phyloP scores from a whole-genome alignment of 306 rosid species.

The Quillaja saponaria region DNA sequence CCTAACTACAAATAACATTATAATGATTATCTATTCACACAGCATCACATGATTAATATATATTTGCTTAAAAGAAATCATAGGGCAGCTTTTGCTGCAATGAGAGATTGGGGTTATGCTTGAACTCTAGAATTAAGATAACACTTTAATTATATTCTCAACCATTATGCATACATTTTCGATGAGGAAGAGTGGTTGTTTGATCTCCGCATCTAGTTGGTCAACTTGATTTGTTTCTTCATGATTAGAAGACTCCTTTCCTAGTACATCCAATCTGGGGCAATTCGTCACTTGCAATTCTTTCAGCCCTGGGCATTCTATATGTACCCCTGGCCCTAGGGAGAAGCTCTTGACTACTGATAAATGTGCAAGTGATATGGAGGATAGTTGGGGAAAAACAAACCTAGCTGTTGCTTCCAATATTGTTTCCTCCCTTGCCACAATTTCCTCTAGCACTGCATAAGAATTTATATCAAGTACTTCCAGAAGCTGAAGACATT shows the following conservation, averaged over 20 bases:
- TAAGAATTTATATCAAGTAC: not conserved
- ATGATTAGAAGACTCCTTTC: not conserved
- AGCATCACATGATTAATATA: too few species aligned
- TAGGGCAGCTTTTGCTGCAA: too few species aligned
- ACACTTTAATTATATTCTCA: too few species aligned
- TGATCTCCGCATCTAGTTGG: not conserved
- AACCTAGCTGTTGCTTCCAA: not conserved
- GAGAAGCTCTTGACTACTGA: conserved; percentile 18
- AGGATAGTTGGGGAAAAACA: conserved; percentile 1
- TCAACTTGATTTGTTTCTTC: not conserved
- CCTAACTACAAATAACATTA: too few species aligned
- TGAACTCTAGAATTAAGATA: too few species aligned
- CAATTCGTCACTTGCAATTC: accelerated
- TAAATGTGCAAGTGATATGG: not conserved
- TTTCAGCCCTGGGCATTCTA: conserved; percentile 25
- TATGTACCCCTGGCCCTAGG: conserved; percentile 6
- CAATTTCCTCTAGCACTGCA: not conserved
- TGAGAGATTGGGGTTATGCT: too few species aligned
- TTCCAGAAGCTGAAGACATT: not conserved
- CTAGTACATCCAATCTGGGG: not conserved
- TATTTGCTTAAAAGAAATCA: too few species aligned
- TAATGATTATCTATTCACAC: too few species aligned
- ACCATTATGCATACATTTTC: not conserved
- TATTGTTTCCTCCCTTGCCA: conserved; percentile 1
- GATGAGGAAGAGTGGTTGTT: not conserved